A percentile compares a stretch with the other conserved stretches of the same genome.
Evolutionary conservation across 192 early-diverging fungal genomes (phyloP).

Genomic region (Rhizophagus clarus): DNA sequence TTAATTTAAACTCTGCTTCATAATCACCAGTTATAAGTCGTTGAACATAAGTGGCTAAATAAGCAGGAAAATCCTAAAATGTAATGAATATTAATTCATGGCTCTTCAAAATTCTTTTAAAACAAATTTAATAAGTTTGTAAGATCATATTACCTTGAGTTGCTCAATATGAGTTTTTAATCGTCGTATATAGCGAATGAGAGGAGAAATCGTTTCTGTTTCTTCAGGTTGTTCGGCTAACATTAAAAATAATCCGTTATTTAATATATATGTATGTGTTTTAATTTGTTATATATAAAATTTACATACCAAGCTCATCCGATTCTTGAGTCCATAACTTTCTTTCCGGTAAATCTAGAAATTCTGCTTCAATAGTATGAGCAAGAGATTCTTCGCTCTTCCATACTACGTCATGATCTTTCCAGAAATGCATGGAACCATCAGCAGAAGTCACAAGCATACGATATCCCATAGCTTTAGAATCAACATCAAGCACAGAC

Average conservation of each 20-base stretch:
- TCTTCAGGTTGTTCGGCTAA: constrained; percentile 53
- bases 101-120: not conserved
- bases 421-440: constrained; percentile 59
- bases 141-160: constrained; percentile 41
- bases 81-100: not conserved
- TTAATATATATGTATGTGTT: not conserved
- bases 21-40: constrained; percentile 16
- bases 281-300: not conserved
- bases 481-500: constrained; percentile 35
- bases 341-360: constrained; percentile 82
- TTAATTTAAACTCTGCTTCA: too few relatives aligned
- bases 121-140: not conserved
- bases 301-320: constrained; percentile 60
- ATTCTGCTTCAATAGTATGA: constrained; percentile 64
- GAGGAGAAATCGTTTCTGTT: constrained; percentile 46
- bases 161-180: constrained; percentile 51
- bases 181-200: constrained; percentile 70
- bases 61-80: constrained; percentile 11
- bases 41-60: constrained; percentile 6
- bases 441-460: constrained; percentile 61
- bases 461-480: constrained; percentile 44
- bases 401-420: constrained; percentile 60
- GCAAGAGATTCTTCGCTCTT: constrained; percentile 86
- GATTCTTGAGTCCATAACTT: constrained; percentile 65
- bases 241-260: not conserved